Evolutionary conservation across 768 basidiomycete species (phyloP), one percentile per base, ranked within the genome.

Genomic region (Tylopilus felleus): DNA sequence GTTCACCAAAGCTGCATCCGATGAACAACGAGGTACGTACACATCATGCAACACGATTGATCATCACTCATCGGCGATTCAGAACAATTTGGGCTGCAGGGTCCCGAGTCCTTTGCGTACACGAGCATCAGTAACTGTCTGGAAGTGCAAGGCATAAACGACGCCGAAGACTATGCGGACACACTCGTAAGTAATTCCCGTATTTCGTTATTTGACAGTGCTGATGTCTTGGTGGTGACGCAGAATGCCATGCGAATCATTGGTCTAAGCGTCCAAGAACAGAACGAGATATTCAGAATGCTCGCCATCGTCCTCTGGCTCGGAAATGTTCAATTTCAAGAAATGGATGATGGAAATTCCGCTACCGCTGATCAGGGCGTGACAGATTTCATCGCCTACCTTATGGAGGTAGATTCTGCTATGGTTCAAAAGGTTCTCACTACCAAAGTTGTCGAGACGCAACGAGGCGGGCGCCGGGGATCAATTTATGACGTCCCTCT

Each of bases 401-500:
- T 99, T 46, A 88, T 98, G 86, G 94, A 95, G 56, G 85, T 82
- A 17, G 93, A 98, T 53, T 64, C 82, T 27, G 78, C 82, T 4
- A 74, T 82, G 53, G 85, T 98, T 36, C 88, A 90, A 71, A 98
- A 95, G 69, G 93, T 85, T 25, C 73, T 99, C 64, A 92, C 92
- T 1, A 81, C 81, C 12, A 83, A 87, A 58, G 80, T 95, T 6
- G 79, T 99, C 74, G 97, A 99, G 76, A 98, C 97, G 0, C 87
- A 90, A 61, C 80, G 90, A 54, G 93, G 94, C 42, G 96, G 97
- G 8, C 79, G 93, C 41, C 74, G 97, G 71, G 97, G 95, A 52
- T 97, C 94, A 0, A 80, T 98, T n/a, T 98, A 98, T 66, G 93
- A 98, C 57, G 96, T 98, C 1, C 97, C 95, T 13, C 72, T 93